These are phyloP conservation scores for Populus tremula DNA, from an alignment of 345 rosid species.

Conservation along the genomic window DNA sequence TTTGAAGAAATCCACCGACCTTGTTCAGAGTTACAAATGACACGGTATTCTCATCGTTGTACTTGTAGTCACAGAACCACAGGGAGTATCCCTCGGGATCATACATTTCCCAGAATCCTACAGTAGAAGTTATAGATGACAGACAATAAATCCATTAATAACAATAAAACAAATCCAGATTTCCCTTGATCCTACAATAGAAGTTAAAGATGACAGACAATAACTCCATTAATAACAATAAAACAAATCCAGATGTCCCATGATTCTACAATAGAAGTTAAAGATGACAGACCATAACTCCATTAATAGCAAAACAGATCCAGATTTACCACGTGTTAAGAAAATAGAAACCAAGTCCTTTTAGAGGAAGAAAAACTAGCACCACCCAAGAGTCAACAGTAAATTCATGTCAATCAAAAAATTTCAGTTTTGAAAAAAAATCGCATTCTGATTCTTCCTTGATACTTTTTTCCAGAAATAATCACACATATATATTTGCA, in stretches of 20 bases:
- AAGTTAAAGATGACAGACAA: neutral
- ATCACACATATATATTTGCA: neutral
- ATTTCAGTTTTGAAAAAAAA: neutral
- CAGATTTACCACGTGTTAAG: neutral
- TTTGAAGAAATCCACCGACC: slow-evolving; percentile 90
- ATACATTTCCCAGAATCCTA: slow-evolving; percentile 99
- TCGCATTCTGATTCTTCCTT: neutral
- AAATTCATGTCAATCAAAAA: neutral
- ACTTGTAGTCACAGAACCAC: slow-evolving; percentile 98
- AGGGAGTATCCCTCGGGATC: slow-evolving; percentile 97
- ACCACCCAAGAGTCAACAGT: neutral
- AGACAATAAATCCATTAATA: neutral
- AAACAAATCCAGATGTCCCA: slow-evolving; percentile 56
- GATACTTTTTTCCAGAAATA: neutral
- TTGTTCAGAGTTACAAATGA: slow-evolving; percentile 91
- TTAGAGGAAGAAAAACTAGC: neutral
- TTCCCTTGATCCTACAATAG: slow-evolving; percentile 79
- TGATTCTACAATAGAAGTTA: slow-evolving; percentile 48
- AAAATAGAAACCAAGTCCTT: neutral
- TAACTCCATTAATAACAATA: neutral
- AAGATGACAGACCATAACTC: neutral
- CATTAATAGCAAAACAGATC: neutral
- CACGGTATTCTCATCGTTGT: slow-evolving; percentile 89
- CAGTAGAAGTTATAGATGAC: neutral
- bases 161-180: slow-evolving; percentile 20